A percentile compares a stretch with the other conserved stretches of the same genome.
Evolutionary conservation across 441 rosid species (phyloP).

Genomic region (Daphne laureola): DNA sequence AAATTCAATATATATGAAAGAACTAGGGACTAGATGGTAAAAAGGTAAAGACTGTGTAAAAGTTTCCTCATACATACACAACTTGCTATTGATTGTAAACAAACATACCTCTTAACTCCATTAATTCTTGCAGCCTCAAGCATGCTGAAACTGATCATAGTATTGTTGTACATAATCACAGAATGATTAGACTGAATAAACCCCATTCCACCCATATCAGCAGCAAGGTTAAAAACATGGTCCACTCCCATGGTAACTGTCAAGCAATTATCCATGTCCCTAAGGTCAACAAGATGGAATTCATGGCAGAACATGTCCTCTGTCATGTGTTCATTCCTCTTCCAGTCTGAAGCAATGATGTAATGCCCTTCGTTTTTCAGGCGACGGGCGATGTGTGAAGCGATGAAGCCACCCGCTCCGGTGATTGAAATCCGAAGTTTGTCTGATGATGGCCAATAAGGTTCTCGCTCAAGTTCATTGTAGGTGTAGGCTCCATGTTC

Average conservation of each 20-base stretch:
- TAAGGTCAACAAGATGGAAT: constrained; percentile 88
- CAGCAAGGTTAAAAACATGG: constrained; percentile 97
- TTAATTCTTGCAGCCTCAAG: constrained; percentile 93
- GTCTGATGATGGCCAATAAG: constrained; percentile 80
- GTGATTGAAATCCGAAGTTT: constrained; percentile 77
- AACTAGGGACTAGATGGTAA: no score
- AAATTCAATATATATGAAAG: no score
- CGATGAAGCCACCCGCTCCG: constrained; percentile 98
- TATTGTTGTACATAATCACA: constrained; percentile 92
- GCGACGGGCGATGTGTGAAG: constrained; percentile 94
- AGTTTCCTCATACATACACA: no score
- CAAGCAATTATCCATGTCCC: constrained; percentile 94
- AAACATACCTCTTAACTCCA: constrained; percentile 69
- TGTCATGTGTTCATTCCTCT: constrained; percentile 98
- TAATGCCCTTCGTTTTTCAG: constrained; percentile 78
- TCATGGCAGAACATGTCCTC: constrained; percentile 96
- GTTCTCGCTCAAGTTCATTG: constrained; percentile 74
- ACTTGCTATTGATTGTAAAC: neutral
- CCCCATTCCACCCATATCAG: constrained; percentile 99
- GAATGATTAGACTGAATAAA: constrained; percentile 98
- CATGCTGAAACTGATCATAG: constrained; percentile 98
- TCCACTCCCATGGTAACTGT: constrained; percentile 65
- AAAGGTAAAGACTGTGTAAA: no score
- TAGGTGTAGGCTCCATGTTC: constrained; percentile 81
- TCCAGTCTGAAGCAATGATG: constrained; percentile 84